Percentiles rank a stretch among this genome's conserved stretches.
These are phyloP conservation scores for Picea glauca DNA, from an alignment of 75 land plant species.

Conservation along the genomic window DNA sequence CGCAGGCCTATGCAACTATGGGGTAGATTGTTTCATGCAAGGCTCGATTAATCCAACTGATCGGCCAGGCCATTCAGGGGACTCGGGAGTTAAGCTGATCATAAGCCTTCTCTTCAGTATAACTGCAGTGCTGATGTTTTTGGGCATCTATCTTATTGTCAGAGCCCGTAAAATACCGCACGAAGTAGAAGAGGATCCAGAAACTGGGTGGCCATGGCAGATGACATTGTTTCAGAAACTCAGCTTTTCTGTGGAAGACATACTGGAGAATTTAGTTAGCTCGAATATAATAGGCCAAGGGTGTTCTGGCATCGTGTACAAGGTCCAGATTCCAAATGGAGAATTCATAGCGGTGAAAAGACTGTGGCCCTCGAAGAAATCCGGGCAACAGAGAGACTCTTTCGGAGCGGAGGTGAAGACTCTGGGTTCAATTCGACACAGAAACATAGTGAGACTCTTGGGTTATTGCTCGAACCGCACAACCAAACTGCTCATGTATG, in stretches of 20 bases:
- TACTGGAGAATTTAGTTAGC: constrained; percentile 40
- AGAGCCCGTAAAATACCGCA: constrained; percentile 7
- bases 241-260: constrained; percentile 52
- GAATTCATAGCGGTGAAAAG: constrained; percentile 71
- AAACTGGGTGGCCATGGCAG: constrained; percentile 73
- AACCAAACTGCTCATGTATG: constrained; percentile 74
- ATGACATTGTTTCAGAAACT: constrained; percentile 79
- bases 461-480: constrained; percentile 75
- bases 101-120: constrained; percentile 39
- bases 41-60: not conserved
- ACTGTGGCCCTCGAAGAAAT: constrained; percentile 48
- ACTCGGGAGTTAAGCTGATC: constrained; percentile 11
- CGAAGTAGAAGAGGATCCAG: constrained; percentile 31
- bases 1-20: constrained; percentile 54
- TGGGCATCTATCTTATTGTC: constrained; percentile 33
- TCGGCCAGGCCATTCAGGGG: too few species aligned
- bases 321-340: constrained; percentile 32
- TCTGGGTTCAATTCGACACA: constrained; percentile 71
- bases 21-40: constrained; percentile 13
- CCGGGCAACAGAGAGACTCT: constrained; percentile 32
- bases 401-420: constrained; percentile 74
- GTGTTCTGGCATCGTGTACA: constrained; percentile 73
- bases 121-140: constrained; percentile 33
- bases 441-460: constrained; percentile 73
- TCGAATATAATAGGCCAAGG: constrained; percentile 71